A percentile compares a stretch with the other conserved stretches of the same genome.
phyloP scores from a whole-genome alignment of 2,329 filamentous ascomycete genomes.

The Apiospora saccharicola region DNA sequence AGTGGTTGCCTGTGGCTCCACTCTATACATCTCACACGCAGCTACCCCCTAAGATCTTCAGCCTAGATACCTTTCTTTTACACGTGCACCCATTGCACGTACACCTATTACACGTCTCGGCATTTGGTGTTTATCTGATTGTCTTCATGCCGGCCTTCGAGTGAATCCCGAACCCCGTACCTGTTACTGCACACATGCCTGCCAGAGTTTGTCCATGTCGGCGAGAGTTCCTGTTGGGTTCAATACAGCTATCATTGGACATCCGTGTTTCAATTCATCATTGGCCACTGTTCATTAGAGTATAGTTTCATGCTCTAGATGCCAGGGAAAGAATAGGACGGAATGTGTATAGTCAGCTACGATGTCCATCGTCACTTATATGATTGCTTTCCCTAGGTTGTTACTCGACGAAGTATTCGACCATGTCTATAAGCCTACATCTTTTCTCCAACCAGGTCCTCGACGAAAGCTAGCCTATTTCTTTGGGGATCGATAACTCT shows the following conservation, averaged over 20 bases:
- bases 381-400: background rate
- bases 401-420: background rate
- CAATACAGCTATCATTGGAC: no score
- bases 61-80: no score
- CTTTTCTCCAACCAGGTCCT: conserved; percentile 42
- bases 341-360: background rate
- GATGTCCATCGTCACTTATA: background rate
- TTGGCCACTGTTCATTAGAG: no score
- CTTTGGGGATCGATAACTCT: conserved; percentile 50
- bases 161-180: background rate
- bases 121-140: background rate
- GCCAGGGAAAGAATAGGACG: no score
- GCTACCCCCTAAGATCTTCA: background rate
- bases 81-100: no score
- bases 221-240: no score
- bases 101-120: background rate
- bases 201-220: no score
- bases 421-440: background rate
- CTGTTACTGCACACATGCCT: no score
- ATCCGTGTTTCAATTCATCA: no score
- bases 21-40: background rate
- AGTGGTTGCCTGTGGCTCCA: background rate
- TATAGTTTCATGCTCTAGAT: no score
- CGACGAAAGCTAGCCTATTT: conserved; percentile 53
- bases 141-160: background rate